Evolutionary conservation across 108 stramenopile species (phyloP), one percentile per base, ranked within the genome.

Genomic region (Cyclostephanos tholiformis): DNA sequence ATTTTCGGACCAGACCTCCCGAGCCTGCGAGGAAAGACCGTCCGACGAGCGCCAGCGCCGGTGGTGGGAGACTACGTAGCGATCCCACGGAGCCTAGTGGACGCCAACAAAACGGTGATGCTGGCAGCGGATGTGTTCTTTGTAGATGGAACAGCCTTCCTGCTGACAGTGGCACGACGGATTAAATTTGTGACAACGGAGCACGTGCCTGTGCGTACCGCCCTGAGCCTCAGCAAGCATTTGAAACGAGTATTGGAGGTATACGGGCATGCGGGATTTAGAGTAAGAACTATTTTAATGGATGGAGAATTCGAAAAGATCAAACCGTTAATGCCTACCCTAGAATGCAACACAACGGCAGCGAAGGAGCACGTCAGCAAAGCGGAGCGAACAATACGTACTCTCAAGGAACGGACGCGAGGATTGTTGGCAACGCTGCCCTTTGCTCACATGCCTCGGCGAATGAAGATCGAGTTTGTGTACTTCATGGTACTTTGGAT

Each of bases 1-100:
- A 72, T 77, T 44, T 77, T 67, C 44, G 76, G 70, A 1, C 70
- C 76, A 8, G 63, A 62, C 48, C 39, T 71, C 6, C 63, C 76
- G 22, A 51, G 41, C 27, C 22, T 22, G 5, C 63, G 44, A 50
- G 76, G 76, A 4, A 70, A 71, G 29, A 26, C 10, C 5, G 70
- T 71, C 10, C 49, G 69, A 22, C 23, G 61, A 0, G 69, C 76
- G 48, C 68, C 79, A 0, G 27, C 35, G 7, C 44, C 30, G 13
- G 84, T 81, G n/a, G 63, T 52, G 8, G 17, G 63, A 2, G 32
- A 76, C 1, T 64, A 67, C 11, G 61, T 75, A 0, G 44, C 65
- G 6, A 48, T 79, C 12, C 86, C 82, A 3, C 11, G 19, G 16
- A 39, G 56, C 1, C 12, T 86, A 14, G 13, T 84, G 1, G 48